phyloP scores from a whole-genome alignment of 305 asterid genomes.

The Nicotiana rustica region DNA sequence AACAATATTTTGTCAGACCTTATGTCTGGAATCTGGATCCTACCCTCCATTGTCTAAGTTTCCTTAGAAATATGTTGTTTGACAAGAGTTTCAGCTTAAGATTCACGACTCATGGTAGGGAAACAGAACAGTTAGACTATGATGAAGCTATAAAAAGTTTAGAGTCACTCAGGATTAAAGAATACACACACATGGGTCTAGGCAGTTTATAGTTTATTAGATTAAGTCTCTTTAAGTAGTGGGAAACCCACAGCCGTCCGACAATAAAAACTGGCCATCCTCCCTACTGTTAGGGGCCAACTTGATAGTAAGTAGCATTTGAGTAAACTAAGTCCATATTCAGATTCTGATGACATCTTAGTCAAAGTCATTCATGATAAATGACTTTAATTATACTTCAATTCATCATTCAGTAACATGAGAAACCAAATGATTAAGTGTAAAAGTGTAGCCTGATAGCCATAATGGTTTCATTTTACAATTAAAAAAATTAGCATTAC shows the following conservation, averaged over 20 bases:
- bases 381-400: conserved; percentile 47
- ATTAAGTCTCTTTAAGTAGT: conserved; percentile 38
- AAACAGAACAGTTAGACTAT: neutral
- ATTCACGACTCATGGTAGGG: neutral
- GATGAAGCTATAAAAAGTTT: conserved; percentile 28
- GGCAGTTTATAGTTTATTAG: neutral
- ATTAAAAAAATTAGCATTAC: conserved; percentile 41
- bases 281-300: conserved; percentile 53
- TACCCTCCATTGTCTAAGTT: neutral
- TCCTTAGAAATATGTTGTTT: no score
- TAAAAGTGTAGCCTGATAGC: conserved; percentile 46
- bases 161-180: neutral
- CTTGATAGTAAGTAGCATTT: conserved; percentile 47
- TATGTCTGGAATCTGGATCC: neutral
- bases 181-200: neutral
- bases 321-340: conserved; percentile 32
- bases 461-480: conserved; percentile 49
- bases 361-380: conserved; percentile 40
- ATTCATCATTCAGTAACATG: conserved; percentile 77
- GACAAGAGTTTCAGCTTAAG: neutral
- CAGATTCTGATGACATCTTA: neutral
- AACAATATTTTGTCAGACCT: neutral
- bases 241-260: conserved; percentile 58
- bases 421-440: conserved; percentile 60
- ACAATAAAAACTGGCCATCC: conserved; percentile 56